A percentile compares a stretch with the other conserved stretches of the same genome.
Evolutionary conservation across 345 rosid species (phyloP).

Genomic region (Salix purpurea): DNA sequence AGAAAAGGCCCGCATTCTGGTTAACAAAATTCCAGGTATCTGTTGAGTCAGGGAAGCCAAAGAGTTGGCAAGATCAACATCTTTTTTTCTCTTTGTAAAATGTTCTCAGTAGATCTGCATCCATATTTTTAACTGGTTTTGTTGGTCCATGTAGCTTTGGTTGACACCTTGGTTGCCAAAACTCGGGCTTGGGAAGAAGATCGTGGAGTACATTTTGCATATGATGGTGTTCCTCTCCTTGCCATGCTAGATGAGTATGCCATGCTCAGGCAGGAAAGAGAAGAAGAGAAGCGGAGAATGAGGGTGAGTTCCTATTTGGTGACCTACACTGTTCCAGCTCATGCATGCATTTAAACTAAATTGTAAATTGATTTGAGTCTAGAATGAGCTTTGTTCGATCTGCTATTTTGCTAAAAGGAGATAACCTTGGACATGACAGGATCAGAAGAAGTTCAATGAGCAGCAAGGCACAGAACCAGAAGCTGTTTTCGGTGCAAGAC

Average conservation of each 20-base stretch:
- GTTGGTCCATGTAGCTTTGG: slow-evolving; percentile 47
- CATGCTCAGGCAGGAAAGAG: slow-evolving; percentile 88
- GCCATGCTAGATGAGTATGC: slow-evolving; percentile 96
- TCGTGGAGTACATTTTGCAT: slow-evolving; percentile 49
- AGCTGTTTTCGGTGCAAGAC: slow-evolving; percentile 50
- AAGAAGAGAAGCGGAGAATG: slow-evolving; percentile 82
- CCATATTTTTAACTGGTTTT: slow-evolving; percentile 1
- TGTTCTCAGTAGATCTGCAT: neutral
- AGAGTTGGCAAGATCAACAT: neutral
- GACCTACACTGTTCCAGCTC: neutral
- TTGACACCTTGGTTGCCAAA: slow-evolving; percentile 80
- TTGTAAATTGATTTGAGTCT: neutral
- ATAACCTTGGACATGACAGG: slow-evolving; percentile 29
- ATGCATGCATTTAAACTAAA: neutral
- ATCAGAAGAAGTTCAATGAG: slow-evolving; percentile 81
- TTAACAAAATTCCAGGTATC: slow-evolving; percentile 94
- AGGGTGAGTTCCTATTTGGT: slow-evolving; percentile 42
- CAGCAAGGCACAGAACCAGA: slow-evolving; percentile 82
- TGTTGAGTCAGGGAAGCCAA: slow-evolving; percentile 1
- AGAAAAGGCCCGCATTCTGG: slow-evolving; percentile 84
- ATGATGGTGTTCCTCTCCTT: slow-evolving; percentile 90
- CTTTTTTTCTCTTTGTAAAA: neutral
- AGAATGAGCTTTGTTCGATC: neutral
- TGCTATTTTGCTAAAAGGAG: neutral
- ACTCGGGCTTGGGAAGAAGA: slow-evolving; percentile 91